phyloP scores from a whole-genome alignment of 352 stramenopile genomes.

The Phytophthora citrophthora region DNA sequence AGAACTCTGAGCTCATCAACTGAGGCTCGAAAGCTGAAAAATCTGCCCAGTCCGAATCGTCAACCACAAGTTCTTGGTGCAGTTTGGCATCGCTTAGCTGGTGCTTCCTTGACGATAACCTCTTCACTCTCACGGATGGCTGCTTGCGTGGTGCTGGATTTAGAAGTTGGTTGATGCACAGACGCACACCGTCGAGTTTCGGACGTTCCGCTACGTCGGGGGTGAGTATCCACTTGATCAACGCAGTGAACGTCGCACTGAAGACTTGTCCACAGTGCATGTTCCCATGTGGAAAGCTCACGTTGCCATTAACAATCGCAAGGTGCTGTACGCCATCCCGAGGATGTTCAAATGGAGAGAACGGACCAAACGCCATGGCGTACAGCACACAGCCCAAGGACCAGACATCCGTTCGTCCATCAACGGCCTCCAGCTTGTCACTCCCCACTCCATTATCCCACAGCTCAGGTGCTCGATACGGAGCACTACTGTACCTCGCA shows the following conservation, averaged over 20 bases:
- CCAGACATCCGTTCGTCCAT: constrained; percentile 91
- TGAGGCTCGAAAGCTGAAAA: constrained; percentile 32
- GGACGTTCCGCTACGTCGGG: constrained; percentile 63
- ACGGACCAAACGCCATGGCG: constrained; percentile 90
- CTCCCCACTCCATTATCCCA: constrained; percentile 61
- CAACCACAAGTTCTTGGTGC: constrained; percentile 3
- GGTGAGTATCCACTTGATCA: constrained; percentile 82
- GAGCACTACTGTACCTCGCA: constrained; percentile 80
- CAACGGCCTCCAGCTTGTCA: constrained; percentile 34
- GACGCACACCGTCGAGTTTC: constrained; percentile 53
- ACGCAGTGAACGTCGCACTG: constrained; percentile 59
- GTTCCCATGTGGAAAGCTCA: constrained; percentile 51
- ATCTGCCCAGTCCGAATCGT: constrained; percentile 34
- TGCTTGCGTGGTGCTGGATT: constrained; percentile 15
- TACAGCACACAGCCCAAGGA: constrained; percentile 91
- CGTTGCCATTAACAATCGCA: constrained; percentile 68
- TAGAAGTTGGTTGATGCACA: constrained; percentile 36
- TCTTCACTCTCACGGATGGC: constrained; percentile 9
- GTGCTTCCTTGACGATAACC: constrained; percentile 13
- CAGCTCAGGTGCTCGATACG: constrained; percentile 93
- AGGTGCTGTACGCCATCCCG: constrained; percentile 57
- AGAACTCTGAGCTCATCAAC: constrained; percentile 10
- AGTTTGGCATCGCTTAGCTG: constrained; percentile 1
- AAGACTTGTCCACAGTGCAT: constrained; percentile 38
- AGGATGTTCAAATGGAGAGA: constrained; percentile 89